Evolutionary conservation across 1,139 yeast genomes (phyloP).

Genomic region (Diutina neorugosa): DNA sequence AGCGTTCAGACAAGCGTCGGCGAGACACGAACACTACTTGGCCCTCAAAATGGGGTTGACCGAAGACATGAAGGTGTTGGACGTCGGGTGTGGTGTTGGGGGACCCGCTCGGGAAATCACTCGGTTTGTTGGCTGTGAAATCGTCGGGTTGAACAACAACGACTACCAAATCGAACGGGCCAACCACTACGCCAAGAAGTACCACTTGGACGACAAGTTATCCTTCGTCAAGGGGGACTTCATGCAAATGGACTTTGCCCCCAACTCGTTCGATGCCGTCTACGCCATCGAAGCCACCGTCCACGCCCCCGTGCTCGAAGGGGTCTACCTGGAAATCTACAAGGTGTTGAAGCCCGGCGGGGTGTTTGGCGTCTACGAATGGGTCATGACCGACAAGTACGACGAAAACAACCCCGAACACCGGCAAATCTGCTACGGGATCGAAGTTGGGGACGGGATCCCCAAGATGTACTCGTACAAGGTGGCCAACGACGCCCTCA

Average conservation of each 20-base stretch:
- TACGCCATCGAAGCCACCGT: constrained; percentile 98
- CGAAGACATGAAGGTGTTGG: constrained; percentile 79
- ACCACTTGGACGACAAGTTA: constrained; percentile 59
- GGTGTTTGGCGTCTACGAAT: constrained; percentile 92
- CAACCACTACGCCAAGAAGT: constrained; percentile 59
- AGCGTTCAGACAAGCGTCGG: constrained; percentile 87
- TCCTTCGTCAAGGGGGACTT: constrained; percentile 93
- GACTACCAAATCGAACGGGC: constrained; percentile 96
- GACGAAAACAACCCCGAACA: constrained; percentile 83
- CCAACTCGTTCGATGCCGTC: constrained; percentile 85
- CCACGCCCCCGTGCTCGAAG: constrained; percentile 94
- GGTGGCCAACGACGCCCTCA: constrained; percentile 81
- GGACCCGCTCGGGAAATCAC: constrained; percentile 97
- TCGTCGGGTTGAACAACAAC: constrained; percentile 90
- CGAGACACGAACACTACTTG: constrained; percentile 93
- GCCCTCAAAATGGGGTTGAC: constrained; percentile 76
- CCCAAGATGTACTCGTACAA: constrained; percentile 87
- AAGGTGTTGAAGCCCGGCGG: constrained; percentile 97
- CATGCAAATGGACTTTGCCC: constrained; percentile 97
- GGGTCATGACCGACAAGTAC: constrained; percentile 95
- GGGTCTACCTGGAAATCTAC: constrained; percentile 91
- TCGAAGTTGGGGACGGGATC: constrained; percentile 96
- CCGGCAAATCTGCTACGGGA: constrained; percentile 92
- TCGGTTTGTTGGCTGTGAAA: constrained; percentile 76
- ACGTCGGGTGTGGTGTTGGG: constrained; percentile 99